Conservation (phyloP, 352 stramenopile genomes). For the Phytophthora macrochlamydospora region DNA sequence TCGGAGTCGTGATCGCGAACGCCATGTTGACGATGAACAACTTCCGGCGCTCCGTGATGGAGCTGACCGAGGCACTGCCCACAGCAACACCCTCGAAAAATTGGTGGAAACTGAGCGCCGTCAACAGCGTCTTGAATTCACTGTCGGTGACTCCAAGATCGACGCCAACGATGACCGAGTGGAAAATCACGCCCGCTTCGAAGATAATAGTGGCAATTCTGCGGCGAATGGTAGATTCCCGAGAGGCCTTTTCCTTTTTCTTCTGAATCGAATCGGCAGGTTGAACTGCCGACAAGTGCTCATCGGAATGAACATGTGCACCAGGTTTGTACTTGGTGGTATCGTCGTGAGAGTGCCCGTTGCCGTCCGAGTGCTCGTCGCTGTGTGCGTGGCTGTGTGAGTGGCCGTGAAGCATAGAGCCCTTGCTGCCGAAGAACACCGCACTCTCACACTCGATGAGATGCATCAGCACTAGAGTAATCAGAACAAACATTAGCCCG, state of each 20-base stretch:
- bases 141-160: slow-evolving; percentile 59
- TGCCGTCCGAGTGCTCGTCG: not conserved
- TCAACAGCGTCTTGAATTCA: slow-evolving; percentile 66
- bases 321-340: not conserved
- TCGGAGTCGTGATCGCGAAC: slow-evolving; percentile 64
- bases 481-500: slow-evolving; percentile 49
- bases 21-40: slow-evolving; percentile 48
- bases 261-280: too few relatives aligned
- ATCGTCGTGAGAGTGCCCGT: not conserved
- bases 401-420: slow-evolving; percentile 19
- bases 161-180: slow-evolving; percentile 74
- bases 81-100: slow-evolving; percentile 79
- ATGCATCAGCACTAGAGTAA: slow-evolving; percentile 52
- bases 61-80: slow-evolving; percentile 43
- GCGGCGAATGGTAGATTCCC: slow-evolving; percentile 13
- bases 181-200: slow-evolving; percentile 62
- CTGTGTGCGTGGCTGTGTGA: slow-evolving; percentile 11
- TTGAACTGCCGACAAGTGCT: slow-evolving; percentile 5
- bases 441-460: slow-evolving; percentile 56
- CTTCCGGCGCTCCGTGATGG: slow-evolving; percentile 37
- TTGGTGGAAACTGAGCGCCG: slow-evolving; percentile 72
- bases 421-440: slow-evolving; percentile 42
- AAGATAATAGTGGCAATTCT: slow-evolving; percentile 61
- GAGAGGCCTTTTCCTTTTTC: too few relatives aligned
- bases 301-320: too few relatives aligned